Evolutionary conservation across 805 yeast species (phyloP), one percentile per base, ranked within the genome.

Genomic region (Candida michaelii): DNA sequence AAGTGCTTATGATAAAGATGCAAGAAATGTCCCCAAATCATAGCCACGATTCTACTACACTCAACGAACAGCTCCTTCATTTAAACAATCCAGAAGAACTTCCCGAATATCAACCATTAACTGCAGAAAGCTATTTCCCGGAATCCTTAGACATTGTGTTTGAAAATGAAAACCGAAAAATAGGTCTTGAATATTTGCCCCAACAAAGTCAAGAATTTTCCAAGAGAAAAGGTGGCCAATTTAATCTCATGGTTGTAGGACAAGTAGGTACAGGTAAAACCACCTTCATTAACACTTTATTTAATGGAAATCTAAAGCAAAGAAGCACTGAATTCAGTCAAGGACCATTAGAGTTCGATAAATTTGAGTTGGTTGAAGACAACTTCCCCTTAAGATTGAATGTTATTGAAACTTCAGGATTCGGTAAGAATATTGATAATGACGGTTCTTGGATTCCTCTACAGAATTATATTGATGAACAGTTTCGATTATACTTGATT

Each of bases 281-380:
- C 3, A 80, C 91, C 1, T 87, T 89, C 49, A 68, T 89, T 52
- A 87, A 90, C 69, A 82, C 95, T 7, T 71, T 90, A 48, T 85
- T 88, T 60, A 82, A 31, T 30, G 18, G 36, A 15, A 19, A 37
- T 3, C 27, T 43, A 83, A 6, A 13, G 52, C 59, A 58, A 44
- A 69, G 32, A 44, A 12, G 30, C 40, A 10, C 37, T 43, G 19
- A 16, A 36, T 12, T 18, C 30, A 2, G 13, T 60, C n/a, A 59
- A n/a, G 5, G 18, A 6, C 3, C 7, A 16, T 27, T 39, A 11
- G 15, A 6, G 25, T 39, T 29, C 21, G 61, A 72, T 38, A 60
- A 69, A 42, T 77, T 79, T 44, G 76, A 74, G 46, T 69, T 89
- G 39, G 73, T 69, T 44, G 95, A 86, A 56, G 70, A 79, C 35